Evolutionary conservation across 106 monocot genomes (phyloP).

Genomic region (Acorus calamus): DNA sequence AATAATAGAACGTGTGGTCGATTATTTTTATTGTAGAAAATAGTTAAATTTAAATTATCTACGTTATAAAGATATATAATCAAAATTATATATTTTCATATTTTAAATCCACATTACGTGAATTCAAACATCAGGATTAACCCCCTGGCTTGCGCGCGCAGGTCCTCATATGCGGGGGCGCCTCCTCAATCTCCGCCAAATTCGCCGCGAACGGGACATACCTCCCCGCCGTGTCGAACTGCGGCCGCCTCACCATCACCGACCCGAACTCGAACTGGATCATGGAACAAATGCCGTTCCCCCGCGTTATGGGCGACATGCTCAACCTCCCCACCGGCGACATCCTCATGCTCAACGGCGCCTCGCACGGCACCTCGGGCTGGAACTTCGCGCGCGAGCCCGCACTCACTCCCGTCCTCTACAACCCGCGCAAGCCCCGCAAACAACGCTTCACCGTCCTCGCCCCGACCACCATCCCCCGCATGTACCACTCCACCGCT

Average conservation of each 20-base stretch:
- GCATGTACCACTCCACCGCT: slow-evolving; percentile 58
- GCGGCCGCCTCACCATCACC: slow-evolving; percentile 30
- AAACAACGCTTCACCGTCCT: slow-evolving; percentile 22
- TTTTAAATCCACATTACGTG: too few relatives aligned
- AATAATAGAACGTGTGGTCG: too few relatives aligned
- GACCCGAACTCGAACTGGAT: slow-evolving; percentile 24
- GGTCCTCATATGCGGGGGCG: slow-evolving; percentile 76
- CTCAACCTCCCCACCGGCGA: slow-evolving; percentile 49
- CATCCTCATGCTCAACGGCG: slow-evolving; percentile 54
- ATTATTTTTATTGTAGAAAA: too few relatives aligned
- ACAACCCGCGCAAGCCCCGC: slow-evolving; percentile 5
- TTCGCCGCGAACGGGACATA: slow-evolving; percentile 18
- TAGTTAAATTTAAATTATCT: too few relatives aligned
- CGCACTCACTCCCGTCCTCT: slow-evolving; percentile 29
- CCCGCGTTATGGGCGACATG: slow-evolving; percentile 53
- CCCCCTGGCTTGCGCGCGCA: slow-evolving; percentile 1
- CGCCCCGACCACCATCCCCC: slow-evolving; percentile 26
- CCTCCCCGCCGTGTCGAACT: slow-evolving; percentile 19
- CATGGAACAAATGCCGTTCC: slow-evolving; percentile 44
- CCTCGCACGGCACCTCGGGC: slow-evolving; percentile 34
- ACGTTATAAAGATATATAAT: too few relatives aligned
- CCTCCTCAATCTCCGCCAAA: slow-evolving; percentile 13
- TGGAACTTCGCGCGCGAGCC: slow-evolving; percentile 34
- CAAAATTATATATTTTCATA: too few relatives aligned
- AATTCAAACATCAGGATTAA: too few relatives aligned